Percentiles rank a stretch among this genome's conserved stretches.
phyloP scores from a whole-genome alignment of 2,329 filamentous ascomycete species.

The Ciborinia camelliae region DNA sequence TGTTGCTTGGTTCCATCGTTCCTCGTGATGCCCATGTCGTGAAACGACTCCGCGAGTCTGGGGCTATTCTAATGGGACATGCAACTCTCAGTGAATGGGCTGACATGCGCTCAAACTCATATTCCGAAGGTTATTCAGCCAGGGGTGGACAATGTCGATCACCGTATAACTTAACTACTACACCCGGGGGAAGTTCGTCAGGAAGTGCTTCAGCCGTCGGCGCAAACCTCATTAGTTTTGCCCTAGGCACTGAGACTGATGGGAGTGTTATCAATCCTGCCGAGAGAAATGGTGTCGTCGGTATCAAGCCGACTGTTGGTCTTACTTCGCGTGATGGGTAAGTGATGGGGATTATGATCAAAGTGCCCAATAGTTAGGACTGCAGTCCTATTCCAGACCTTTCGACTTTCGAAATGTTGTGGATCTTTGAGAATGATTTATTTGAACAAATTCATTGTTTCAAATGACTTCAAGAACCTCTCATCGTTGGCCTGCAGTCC shows the following conservation, averaged over 20 bases:
- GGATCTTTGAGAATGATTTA: too few species aligned
- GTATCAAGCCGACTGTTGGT: conserved; percentile 74
- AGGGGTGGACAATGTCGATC: conserved; percentile 62
- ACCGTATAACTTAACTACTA: conserved; percentile 66
- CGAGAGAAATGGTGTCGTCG: conserved; percentile 64
- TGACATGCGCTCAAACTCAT: conserved; percentile 63
- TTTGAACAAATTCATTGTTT: too few species aligned
- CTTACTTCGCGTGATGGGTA: conserved; percentile 59
- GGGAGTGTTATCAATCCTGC: conserved; percentile 70
- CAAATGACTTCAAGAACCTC: too few species aligned
- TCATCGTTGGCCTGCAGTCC: too few species aligned
- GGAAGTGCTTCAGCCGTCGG: conserved; percentile 64
- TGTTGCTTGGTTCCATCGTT: conserved; percentile 61
- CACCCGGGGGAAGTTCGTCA: conserved; percentile 66
- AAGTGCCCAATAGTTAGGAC: neutral
- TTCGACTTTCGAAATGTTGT: neutral
- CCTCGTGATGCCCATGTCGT: conserved; percentile 68
- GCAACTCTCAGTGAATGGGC: conserved; percentile 72
- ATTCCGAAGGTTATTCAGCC: conserved; percentile 64
- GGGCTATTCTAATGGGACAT: conserved; percentile 67
- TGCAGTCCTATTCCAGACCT: conserved; percentile 44
- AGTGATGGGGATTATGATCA: conserved; percentile 15
- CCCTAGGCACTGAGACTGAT: conserved; percentile 72
- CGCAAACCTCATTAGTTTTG: conserved; percentile 59
- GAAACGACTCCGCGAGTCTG: conserved; percentile 54